Evolutionary conservation across 2,329 filamentous ascomycete species (phyloP).

Genomic region (Ophiostoma sp.): DNA sequence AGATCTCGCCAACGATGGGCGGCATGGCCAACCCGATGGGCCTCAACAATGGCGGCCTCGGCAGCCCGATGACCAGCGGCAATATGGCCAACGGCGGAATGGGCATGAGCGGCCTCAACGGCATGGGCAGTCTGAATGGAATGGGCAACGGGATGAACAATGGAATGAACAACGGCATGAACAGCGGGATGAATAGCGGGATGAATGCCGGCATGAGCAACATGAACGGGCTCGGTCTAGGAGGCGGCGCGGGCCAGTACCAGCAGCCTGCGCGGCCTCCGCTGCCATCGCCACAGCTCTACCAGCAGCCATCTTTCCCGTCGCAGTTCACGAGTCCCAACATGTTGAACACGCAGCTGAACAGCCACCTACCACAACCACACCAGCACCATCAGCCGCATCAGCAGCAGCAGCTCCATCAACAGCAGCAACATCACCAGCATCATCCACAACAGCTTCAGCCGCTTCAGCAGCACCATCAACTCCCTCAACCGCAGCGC

Average conservation of each 20-base stretch:
- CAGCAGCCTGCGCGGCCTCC: constrained; percentile 16
- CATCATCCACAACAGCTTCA: constrained; percentile 7
- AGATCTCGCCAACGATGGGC: constrained; percentile 20
- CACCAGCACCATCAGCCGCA: constrained; percentile 15
- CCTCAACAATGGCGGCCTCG: constrained; percentile 9
- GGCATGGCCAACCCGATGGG: constrained; percentile 14
- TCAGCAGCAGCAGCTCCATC: constrained; percentile 15
- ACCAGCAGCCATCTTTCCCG: constrained; percentile 21
- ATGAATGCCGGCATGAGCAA: constrained; percentile 7
- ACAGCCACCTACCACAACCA: constrained; percentile 5
- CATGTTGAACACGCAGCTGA: constrained; percentile 18
- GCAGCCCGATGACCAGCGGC: constrained; percentile 17
- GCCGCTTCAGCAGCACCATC: not conserved
- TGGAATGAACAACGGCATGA: not conserved
- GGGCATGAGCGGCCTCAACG: constrained; percentile 3
- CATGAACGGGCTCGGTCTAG: constrained; percentile 6
- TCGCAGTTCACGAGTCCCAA: constrained; percentile 18
- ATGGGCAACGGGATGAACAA: not conserved
- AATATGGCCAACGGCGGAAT: constrained; percentile 6
- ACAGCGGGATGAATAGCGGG: not conserved
- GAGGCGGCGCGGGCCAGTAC: constrained; percentile 15
- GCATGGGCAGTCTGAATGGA: not conserved
- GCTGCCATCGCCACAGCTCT: constrained; percentile 24
- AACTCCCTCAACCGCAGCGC: constrained; percentile 10
- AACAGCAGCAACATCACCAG: constrained; percentile 17